Evolutionary conservation across 2,329 filamentous ascomycete genomes (phyloP).

Genomic region (Alternaria sp.): DNA sequence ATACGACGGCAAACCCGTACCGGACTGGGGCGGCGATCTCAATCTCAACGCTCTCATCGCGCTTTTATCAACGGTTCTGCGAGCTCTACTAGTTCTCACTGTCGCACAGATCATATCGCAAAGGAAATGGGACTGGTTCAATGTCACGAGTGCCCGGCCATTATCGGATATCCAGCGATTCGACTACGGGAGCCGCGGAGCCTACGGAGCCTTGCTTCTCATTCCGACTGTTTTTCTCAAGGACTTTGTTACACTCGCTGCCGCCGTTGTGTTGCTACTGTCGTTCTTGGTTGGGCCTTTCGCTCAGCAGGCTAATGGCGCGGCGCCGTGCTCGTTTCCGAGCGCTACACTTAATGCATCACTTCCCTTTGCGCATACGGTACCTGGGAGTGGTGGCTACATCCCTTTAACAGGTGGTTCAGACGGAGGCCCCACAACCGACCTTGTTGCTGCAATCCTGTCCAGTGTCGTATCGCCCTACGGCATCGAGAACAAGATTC

Average conservation of each 20-base stretch:
- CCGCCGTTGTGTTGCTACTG: not conserved
- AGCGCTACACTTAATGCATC: not conserved
- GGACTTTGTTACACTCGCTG: not conserved
- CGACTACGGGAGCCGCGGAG: not conserved
- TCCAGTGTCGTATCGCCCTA: not conserved
- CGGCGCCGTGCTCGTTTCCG: not conserved
- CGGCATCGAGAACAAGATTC: not conserved
- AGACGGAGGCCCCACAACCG: not conserved
- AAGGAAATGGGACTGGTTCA: not conserved
- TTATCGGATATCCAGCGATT: not conserved
- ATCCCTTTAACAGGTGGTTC: not conserved
- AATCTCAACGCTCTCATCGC: conserved; percentile 3
- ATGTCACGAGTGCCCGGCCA: not conserved
- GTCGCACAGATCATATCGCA: not conserved
- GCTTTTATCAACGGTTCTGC: not conserved
- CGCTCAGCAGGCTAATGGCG: not conserved
- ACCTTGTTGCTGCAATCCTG: not conserved
- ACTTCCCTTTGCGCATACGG: not conserved
- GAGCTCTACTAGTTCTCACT: not conserved
- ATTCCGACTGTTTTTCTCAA: not conserved
- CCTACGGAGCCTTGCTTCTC: not conserved
- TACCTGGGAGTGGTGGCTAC: not conserved
- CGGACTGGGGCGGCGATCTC: not conserved
- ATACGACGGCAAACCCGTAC: not conserved
- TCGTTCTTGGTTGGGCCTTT: not conserved